Conservation (phyloP, 148 eudicot genomes). For the Rhododendron vialii region DNA sequence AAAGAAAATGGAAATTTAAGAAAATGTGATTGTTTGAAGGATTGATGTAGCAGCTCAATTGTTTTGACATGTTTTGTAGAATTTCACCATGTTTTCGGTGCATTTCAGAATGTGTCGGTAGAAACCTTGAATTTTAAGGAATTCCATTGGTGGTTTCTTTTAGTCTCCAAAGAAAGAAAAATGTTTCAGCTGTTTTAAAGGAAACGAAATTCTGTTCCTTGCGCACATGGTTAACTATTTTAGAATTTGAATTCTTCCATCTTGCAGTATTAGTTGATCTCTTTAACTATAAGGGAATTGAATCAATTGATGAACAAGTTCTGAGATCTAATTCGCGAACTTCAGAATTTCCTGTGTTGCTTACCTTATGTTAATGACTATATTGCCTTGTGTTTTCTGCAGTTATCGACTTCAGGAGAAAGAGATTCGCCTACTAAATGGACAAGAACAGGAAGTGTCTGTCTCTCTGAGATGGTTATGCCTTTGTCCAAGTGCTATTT, state of each 20-base stretch:
- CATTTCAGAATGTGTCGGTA: neutral
- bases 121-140: neutral
- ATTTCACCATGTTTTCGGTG: neutral
- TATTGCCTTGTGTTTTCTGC: neutral
- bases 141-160: neutral
- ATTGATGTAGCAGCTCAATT: neutral
- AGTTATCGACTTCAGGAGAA: neutral
- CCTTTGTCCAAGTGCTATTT: neutral
- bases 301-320: neutral
- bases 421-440: neutral
- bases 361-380: neutral
- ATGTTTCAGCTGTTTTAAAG: neutral
- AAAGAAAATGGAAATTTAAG: neutral
- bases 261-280: neutral
- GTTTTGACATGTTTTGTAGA: neutral
- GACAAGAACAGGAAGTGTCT: neutral
- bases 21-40: neutral
- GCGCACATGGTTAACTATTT: neutral
- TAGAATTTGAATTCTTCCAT: neutral
- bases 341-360: neutral
- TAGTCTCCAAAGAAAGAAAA: neutral
- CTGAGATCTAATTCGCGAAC: neutral
- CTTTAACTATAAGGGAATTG: neutral
- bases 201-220: neutral
- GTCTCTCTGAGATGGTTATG: neutral